Conservation (phyloP, 2,329 filamentous ascomycete species). For the Arthrinium puccinioides region DNA sequence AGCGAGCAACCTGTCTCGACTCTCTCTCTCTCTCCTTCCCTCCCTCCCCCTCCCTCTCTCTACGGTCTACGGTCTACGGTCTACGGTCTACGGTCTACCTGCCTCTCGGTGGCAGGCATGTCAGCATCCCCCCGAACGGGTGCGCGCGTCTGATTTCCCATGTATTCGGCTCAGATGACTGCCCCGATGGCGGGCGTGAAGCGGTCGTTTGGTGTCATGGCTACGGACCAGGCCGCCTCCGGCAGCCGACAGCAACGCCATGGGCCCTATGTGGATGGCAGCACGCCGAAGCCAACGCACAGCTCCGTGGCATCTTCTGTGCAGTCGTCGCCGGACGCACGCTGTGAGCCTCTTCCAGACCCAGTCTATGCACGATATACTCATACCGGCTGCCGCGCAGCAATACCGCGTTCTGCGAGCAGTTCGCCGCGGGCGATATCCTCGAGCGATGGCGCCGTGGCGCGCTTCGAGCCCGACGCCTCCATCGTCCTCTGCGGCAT, state of each 20-base stretch:
- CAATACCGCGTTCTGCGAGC: constrained; percentile 7
- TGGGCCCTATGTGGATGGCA: background rate
- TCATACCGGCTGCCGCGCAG: background rate
- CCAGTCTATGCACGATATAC: background rate
- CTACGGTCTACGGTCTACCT: too few relatives aligned
- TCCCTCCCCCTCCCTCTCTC: too few relatives aligned
- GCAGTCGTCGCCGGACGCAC: background rate
- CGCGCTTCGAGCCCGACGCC: constrained; percentile 48
- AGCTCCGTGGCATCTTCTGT: background rate
- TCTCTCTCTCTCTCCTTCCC: too few relatives aligned
- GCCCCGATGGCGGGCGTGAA: constrained; percentile 31
- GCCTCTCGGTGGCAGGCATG: too few relatives aligned
- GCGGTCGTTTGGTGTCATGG: constrained; percentile 28
- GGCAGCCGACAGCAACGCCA: constrained; percentile 6
- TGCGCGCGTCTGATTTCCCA: too few relatives aligned
- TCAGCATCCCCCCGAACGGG: too few relatives aligned
- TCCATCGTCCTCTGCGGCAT: constrained; percentile 69
- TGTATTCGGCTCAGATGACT: constrained; percentile 8
- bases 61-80: too few relatives aligned
- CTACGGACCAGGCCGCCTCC: constrained; percentile 14
- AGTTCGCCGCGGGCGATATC: constrained; percentile 17
- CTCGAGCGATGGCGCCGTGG: constrained; percentile 4
- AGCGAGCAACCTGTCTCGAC: too few relatives aligned
- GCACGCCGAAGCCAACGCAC: background rate
- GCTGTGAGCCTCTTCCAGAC: background rate